A percentile compares a stretch with the other conserved stretches of the same genome.
Evolutionary conservation across 1,284 basidiomycete genomes (phyloP).

Genomic region (Pisolithus thermaeus): DNA sequence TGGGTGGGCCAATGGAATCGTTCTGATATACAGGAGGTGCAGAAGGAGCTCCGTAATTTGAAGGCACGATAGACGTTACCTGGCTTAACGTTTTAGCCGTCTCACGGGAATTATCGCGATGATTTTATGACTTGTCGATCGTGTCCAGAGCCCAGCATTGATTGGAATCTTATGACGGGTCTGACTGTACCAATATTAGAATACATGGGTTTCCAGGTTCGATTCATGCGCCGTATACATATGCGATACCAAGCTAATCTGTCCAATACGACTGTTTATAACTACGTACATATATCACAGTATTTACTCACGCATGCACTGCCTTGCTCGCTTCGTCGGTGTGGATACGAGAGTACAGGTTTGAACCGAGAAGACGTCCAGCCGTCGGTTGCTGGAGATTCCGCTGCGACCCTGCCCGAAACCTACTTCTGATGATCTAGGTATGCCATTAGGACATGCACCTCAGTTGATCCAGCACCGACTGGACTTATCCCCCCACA

Average conservation of each 20-base stretch:
- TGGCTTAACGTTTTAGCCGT: not conserved
- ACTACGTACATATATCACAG: no score
- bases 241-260: not conserved
- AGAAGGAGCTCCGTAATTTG: conserved; percentile 23
- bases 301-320: no score
- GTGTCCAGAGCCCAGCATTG: not conserved
- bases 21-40: conserved; percentile 24
- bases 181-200: not conserved
- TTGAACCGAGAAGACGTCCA: no score
- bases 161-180: not conserved
- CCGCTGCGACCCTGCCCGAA: no score
- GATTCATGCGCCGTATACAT: not conserved
- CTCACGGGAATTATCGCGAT: not conserved
- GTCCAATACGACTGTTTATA: no score
- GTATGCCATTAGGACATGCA: no score
- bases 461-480: no score
- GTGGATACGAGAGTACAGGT: no score
- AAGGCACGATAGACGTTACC: conserved; percentile 11
- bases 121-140: not conserved
- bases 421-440: no score
- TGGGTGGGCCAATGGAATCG: conserved; percentile 32
- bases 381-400: no score
- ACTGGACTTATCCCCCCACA: no score
- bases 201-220: not conserved
- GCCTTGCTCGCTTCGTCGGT: no score